These are phyloP conservation scores for Cnidoscolus chayamansa DNA, from an alignment of 441 rosid genomes.

Conservation along the genomic window DNA sequence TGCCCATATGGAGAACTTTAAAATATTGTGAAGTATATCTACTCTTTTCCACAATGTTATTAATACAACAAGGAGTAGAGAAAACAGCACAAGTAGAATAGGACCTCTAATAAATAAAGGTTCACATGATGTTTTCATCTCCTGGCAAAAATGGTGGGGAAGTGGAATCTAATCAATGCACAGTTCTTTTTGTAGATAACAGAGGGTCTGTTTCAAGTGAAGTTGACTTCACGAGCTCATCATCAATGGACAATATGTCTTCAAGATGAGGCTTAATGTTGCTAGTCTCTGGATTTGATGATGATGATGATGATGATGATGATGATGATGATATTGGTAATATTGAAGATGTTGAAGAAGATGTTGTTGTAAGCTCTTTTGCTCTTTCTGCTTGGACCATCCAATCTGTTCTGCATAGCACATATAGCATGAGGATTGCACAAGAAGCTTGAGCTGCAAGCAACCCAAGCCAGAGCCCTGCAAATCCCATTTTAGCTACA, in stretches of 20 bases:
- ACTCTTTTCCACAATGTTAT: conserved; percentile 25
- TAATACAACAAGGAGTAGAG: conserved; percentile 20
- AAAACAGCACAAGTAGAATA: conserved; percentile 9
- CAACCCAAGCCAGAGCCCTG: conserved; percentile 85
- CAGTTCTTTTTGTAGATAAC: conserved; percentile 28
- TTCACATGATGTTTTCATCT: conserved; percentile 19
- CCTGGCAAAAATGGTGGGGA: conserved; percentile 36
- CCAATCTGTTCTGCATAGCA: conserved; percentile 78
- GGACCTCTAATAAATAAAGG: conserved; percentile 22
- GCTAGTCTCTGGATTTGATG: conserved; percentile 21
- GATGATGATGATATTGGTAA: conserved; percentile 25
- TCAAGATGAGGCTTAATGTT: conserved; percentile 22
- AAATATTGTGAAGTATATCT: conserved; percentile 15
- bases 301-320: not conserved
- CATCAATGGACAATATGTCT: conserved; percentile 33
- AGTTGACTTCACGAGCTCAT: conserved; percentile 35
- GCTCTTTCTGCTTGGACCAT: conserved; percentile 65
- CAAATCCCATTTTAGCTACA: conserved; percentile 58
- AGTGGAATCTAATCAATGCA: conserved; percentile 28
- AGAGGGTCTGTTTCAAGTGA: conserved; percentile 57
- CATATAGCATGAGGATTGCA: conserved; percentile 69
- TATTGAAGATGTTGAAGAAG: conserved; percentile 20
- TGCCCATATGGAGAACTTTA: conserved; percentile 2
- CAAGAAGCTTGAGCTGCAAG: conserved; percentile 93
- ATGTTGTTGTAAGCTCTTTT: conserved; percentile 43